Base-by-base conservation (phyloP, 345 rosid genomes). In the Sonneratia alba region DNA sequence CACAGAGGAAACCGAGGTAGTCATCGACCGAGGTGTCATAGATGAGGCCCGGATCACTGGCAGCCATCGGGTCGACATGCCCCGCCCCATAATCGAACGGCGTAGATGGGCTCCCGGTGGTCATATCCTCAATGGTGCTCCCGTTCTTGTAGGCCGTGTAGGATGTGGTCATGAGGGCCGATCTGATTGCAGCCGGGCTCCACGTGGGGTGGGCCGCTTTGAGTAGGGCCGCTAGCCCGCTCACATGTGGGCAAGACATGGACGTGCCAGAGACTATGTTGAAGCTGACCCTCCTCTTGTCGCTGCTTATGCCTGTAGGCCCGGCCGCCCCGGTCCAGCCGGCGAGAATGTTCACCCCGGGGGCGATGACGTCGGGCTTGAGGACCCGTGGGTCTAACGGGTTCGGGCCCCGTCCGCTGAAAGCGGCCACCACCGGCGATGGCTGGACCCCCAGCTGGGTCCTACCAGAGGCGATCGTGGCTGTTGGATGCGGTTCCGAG, bases 111-210 rank as follows among this genome's bases (percentile, higher is more conserved):
- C 70, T 74, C 59, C 83, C 82, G 1, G 86, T 86, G 18, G 86
- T 79, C 49, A 81, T 68, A 71, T 89, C 95, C 38, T 76, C 3
- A 32, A 87, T 77, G 59, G 74, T 72, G 55, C 64, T 24, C 2
- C 85, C 91, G 36, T 55, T 73, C 73, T 77, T 77, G 77, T 85
- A 82, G 45, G 76, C 59, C 3, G 81, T 74, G 78, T 83, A 86
- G 74, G 91, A 86, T 22, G 89, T 89, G 78, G 90, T 89, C 89
- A 87, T 89, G 49, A 87, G 85, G 68, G 90, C 88, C n/a, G 87
- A 89, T 74, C 71, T 84, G 47, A 87, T 87, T 57, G 86, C 88
- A 34, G 84, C 85, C 0, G 87, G 88, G 67, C 90, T 87, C 91
- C 91, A 89, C 32, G 80, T 86, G 16, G 79, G 83, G 72, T 87